Evolutionary conservation across 148 eudicot species (phyloP).

Genomic region (Rhododendron simsii): DNA sequence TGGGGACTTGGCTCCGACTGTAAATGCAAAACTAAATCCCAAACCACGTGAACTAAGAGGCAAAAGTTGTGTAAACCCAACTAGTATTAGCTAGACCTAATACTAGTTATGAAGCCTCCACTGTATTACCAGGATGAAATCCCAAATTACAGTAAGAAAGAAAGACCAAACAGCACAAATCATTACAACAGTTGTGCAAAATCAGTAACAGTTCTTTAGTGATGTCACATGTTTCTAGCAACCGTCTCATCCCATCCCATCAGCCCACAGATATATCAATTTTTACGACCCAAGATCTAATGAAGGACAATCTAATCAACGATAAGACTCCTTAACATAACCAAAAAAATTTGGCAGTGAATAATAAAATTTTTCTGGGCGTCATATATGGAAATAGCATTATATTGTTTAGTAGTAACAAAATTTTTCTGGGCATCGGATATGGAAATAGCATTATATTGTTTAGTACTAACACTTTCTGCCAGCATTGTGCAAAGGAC

Average conservation of each 20-base stretch:
- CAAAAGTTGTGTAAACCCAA: neutral
- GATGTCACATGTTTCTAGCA: neutral
- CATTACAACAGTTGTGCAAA: neutral
- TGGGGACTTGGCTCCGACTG: neutral
- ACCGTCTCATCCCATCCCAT: neutral
- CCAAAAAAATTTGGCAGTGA: neutral
- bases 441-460: neutral
- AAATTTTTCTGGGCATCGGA: neutral
- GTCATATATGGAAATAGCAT: neutral
- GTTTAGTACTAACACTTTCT: neutral
- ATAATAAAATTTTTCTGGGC: neutral
- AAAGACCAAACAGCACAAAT: neutral
- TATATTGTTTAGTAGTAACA: neutral
- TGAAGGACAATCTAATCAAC: neutral
- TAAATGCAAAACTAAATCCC: neutral
- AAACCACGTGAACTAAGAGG: neutral
- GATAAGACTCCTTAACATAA: neutral
- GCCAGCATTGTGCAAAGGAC: neutral
- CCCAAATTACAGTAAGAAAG: neutral
- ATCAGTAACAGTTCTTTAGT: neutral
- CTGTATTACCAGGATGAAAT: neutral
- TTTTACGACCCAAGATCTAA: neutral
- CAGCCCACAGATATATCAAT: neutral
- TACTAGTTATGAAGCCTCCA: constrained; percentile 1
- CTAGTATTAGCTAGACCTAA: neutral